Percentiles rank a stretch among this genome's conserved stretches.
These are phyloP conservation scores for Hyphodiscus sp. DNA, from an alignment of 2,329 filamentous ascomycete genomes.

Conservation along the genomic window DNA sequence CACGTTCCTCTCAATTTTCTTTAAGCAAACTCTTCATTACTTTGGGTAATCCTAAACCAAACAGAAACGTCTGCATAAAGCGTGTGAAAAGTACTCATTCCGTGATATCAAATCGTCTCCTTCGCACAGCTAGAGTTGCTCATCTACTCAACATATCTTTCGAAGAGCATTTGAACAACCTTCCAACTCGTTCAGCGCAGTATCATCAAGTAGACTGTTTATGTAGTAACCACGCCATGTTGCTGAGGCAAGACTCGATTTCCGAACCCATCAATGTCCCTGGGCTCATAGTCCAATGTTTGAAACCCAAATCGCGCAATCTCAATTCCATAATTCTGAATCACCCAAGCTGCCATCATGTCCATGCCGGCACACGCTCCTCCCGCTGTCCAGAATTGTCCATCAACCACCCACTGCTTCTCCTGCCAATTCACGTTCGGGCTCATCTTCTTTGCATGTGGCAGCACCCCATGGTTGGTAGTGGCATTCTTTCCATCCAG, in stretches of 20 bases:
- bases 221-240: not conserved
- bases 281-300: slow-evolving; percentile 22
- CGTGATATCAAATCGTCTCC: too few species aligned
- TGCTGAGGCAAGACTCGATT: slow-evolving; percentile 17
- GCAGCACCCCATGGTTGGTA: slow-evolving; percentile 33
- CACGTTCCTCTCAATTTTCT: too few species aligned
- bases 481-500: slow-evolving; percentile 39
- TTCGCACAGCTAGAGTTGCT: too few species aligned
- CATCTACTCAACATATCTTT: too few species aligned
- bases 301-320: slow-evolving; percentile 10
- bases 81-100: too few species aligned
- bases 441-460: slow-evolving; percentile 26
- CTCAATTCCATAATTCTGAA: slow-evolving; percentile 18
- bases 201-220: not conserved
- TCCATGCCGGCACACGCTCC: slow-evolving; percentile 40
- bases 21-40: too few species aligned
- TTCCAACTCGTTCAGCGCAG: too few species aligned
- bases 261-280: slow-evolving; percentile 27
- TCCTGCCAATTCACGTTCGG: slow-evolving; percentile 40
- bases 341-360: slow-evolving; percentile 26
- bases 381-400: slow-evolving; percentile 40
- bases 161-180: too few species aligned
- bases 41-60: too few species aligned
- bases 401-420: slow-evolving; percentile 38
- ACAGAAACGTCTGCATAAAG: too few species aligned